Evolutionary conservation across 345 rosid species (phyloP), one percentile per base, ranked within the genome.

Genomic region (Noccaea caerulescens): DNA sequence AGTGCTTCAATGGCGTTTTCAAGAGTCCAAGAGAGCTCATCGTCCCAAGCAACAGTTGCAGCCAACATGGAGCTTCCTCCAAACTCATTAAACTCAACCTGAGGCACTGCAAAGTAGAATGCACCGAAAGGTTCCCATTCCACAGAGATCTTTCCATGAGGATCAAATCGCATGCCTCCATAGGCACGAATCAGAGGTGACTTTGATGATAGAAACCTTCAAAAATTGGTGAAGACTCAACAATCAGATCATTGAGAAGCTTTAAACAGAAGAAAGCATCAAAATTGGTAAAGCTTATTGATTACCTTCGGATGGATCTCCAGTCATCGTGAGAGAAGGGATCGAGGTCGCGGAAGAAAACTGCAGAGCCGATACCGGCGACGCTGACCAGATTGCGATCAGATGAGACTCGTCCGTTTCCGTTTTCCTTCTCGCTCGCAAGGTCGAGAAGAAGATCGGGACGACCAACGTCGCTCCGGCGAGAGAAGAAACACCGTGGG

Each of bases 81-180:
- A 61, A 93, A 81, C 86, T 93, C 98, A 66, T 87, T 88, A 66
- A 86, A 89, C 85, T 93, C 98, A 75, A 93, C 96, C 94, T 90
- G 97, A 72, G 98, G 98, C 34, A 93, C 77, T 61, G 87, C 76
- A 71, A 93, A 93, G 76, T 88, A 90, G 75, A 93, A 93, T 0
- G 96, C 90, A 70, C 98, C 98, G 77, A 90, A 93, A 36, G 84
- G 80, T 76, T 87, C 82, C 97, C 98, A 93, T 66, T 90, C 97
- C 2, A 88, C 73, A 7, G 97, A 80, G 58, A 91, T 61, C 1
- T 72, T 72, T 5, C 94, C 87, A 38, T 79, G 79, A 5, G 92
- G 86, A 68, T 93, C 97, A 14, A 93, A 93, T 1, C 97, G 84
- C 46, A 93, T 93, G 0, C 92, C 97, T 4, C 98, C 98, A 56